These are phyloP conservation scores for Annulohypoxylon maeteangense DNA, from an alignment of 495 filamentous ascomycete species.

Conservation along the genomic window DNA sequence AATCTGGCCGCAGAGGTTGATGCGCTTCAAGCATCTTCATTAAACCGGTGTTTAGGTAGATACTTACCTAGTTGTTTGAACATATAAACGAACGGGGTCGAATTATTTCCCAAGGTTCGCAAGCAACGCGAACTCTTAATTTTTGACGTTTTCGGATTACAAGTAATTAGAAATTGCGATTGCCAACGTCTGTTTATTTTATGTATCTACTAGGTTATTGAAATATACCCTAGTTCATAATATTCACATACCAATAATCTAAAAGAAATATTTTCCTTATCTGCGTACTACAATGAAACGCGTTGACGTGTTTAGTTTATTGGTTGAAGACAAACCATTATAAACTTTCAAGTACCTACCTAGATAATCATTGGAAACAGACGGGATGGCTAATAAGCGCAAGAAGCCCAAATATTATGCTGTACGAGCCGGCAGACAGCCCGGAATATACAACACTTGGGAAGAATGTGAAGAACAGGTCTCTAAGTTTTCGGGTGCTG, in stretches of 20 bases:
- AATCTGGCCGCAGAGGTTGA: constrained; percentile 38
- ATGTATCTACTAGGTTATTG: too few relatives aligned
- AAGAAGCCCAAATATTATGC: constrained; percentile 34
- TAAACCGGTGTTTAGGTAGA: not conserved
- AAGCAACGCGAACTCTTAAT: not conserved
- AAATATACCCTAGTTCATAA: too few relatives aligned
- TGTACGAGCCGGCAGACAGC: constrained; percentile 36
- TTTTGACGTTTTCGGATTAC: too few relatives aligned
- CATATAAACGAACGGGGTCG: too few relatives aligned
- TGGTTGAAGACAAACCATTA: not conserved
- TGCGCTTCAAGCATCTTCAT: not conserved
- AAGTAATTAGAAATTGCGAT: too few relatives aligned
- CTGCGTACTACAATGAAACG: not conserved
- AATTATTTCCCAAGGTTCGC: too few relatives aligned
- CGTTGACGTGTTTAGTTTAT: not conserved
- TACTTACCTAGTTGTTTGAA: too few relatives aligned
- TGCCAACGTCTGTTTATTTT: too few relatives aligned
- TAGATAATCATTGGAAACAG: not conserved
- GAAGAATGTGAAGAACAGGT: constrained; percentile 35
- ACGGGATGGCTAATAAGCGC: constrained; percentile 31
- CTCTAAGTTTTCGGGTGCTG: constrained; percentile 16
- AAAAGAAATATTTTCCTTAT: not conserved
- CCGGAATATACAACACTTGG: constrained; percentile 38
- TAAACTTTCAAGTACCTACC: not conserved
- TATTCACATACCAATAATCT: not conserved